Conservation (phyloP, 78 protist genomes). For the Dictyostelium capitatum region DNA sequence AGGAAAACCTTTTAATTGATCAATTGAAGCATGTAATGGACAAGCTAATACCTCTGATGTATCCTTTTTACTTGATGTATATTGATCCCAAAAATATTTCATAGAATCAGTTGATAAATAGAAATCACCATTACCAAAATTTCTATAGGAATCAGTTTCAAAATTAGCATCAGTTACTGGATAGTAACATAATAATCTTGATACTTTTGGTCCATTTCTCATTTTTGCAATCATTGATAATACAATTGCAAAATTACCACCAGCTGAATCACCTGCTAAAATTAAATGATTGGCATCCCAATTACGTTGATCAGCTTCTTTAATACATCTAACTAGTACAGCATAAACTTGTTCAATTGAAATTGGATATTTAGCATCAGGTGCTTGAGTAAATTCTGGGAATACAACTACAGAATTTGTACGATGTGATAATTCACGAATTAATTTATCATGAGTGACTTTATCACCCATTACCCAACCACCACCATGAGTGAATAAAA, state of each 20-base stretch:
- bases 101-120: not conserved
- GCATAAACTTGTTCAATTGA: constrained; percentile 8
- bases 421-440: constrained; percentile 20
- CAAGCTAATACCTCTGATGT: not conserved
- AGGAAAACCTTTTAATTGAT: constrained; percentile 9
- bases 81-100: constrained; percentile 36
- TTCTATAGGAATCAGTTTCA: not conserved
- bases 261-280: constrained; percentile 28
- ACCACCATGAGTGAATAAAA: not conserved
- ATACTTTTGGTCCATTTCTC: constrained; percentile 1
- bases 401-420: not conserved
- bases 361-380: constrained; percentile 22
- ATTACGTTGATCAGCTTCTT: not conserved
- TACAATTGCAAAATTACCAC: constrained; percentile 22
- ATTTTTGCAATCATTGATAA: not conserved
- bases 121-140: not conserved
- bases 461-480: constrained; percentile 34
- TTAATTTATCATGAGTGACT: not conserved
- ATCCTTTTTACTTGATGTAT: too few relatives aligned
- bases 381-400: not conserved
- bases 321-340: not conserved
- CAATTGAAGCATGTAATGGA: not conserved
- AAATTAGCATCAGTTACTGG: not conserved
- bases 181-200: constrained; percentile 2
- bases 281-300: not conserved